Evolutionary conservation across 345 rosid genomes (phyloP).

Genomic region (Eutrema heterophyllum): DNA sequence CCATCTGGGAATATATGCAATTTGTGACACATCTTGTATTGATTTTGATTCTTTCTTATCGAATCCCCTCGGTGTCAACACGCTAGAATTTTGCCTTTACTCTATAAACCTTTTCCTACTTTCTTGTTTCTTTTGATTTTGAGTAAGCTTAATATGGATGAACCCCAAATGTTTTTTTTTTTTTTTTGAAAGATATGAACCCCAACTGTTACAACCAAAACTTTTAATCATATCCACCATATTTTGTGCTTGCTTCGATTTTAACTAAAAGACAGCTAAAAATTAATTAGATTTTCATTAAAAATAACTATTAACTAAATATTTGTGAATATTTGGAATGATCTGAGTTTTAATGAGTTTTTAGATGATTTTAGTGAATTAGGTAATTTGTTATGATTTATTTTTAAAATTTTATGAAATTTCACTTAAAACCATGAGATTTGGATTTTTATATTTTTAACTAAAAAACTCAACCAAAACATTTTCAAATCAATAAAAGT

Average conservation of each 20-base stretch:
- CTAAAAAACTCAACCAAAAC: no score
- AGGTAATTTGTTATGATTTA: no score
- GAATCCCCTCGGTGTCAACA: slow-evolving; percentile 34
- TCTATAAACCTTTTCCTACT: background rate
- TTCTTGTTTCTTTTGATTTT: background rate
- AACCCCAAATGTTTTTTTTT: background rate
- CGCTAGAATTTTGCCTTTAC: slow-evolving; percentile 29
- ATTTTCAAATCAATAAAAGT: no score
- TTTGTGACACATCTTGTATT: slow-evolving; percentile 22
- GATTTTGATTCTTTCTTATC: slow-evolving; percentile 51
- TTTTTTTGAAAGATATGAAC: background rate
- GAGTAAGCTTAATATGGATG: background rate
- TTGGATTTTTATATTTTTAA: no score
- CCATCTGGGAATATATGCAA: slow-evolving; percentile 31
- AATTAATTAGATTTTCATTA: background rate
- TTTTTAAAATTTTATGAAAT: no score
- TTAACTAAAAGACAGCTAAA: background rate
- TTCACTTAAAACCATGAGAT: no score
- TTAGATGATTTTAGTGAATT: no score
- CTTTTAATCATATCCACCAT: background rate
- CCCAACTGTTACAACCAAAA: background rate
- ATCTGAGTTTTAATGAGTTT: no score
- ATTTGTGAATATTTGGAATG: no score
- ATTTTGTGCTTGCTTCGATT: background rate
- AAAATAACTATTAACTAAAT: background rate